These are phyloP conservation scores for Phytophthora meadii DNA, from an alignment of 352 stramenopile genomes.

Conservation along the genomic window DNA sequence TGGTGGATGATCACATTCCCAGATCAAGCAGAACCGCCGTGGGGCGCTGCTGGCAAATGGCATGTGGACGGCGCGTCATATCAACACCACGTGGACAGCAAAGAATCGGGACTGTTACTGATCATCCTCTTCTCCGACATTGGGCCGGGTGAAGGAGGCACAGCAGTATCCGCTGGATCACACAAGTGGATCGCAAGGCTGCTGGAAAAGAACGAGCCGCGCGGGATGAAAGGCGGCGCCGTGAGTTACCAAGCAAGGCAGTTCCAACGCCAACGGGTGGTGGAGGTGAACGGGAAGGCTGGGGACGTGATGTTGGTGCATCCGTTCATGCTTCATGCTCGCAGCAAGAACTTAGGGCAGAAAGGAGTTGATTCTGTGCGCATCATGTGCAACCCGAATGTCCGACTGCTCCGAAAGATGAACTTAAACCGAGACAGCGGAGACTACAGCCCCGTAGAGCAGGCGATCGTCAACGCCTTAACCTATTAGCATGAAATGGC, in stretches of 20 bases:
- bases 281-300: conserved; percentile 73
- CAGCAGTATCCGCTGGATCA: conserved; percentile 69
- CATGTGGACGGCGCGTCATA: conserved; percentile 84
- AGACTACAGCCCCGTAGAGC: conserved; percentile 50
- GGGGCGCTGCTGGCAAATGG: conserved; percentile 78
- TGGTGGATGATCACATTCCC: conserved; percentile 90
- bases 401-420: conserved; percentile 54
- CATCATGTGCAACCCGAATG: conserved; percentile 79
- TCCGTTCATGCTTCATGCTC: conserved; percentile 81
- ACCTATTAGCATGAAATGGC: neutral
- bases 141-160: conserved; percentile 64
- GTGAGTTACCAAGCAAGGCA: conserved; percentile 55
- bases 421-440: conserved; percentile 37
- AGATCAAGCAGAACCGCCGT: conserved; percentile 52
- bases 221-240: conserved; percentile 64
- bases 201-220: conserved; percentile 55
- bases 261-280: conserved; percentile 39
- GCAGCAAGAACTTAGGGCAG: conserved; percentile 67
- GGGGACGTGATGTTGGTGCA: conserved; percentile 86
- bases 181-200: conserved; percentile 67
- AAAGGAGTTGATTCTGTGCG: conserved; percentile 65
- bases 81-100: conserved; percentile 74
- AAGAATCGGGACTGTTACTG: conserved; percentile 71
- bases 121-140: conserved; percentile 89
- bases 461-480: conserved; percentile 30